phyloP scores from a whole-genome alignment of 805 yeast genomes.

The Yarrowia yakushimensis region DNA sequence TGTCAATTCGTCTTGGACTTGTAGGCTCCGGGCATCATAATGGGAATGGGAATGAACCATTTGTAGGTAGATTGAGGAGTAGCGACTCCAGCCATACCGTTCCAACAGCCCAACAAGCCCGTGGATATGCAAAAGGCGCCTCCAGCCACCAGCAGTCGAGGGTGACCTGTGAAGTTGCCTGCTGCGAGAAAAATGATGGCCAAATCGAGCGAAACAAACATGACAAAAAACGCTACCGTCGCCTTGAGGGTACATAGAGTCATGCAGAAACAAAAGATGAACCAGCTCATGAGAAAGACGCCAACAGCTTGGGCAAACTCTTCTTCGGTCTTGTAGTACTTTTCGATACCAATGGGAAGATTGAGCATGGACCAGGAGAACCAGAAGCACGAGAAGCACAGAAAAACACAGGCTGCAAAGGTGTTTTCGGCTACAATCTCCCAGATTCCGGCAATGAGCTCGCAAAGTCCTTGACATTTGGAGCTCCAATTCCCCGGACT shows the following conservation, averaged over 20 bases:
- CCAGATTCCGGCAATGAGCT: slow-evolving; percentile 61
- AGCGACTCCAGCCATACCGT: slow-evolving; percentile 59
- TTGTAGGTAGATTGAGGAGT: slow-evolving; percentile 45
- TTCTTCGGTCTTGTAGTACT: slow-evolving; percentile 40
- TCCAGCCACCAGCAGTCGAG: slow-evolving; percentile 49
- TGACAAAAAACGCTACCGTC: slow-evolving; percentile 58
- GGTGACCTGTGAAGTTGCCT: slow-evolving; percentile 47
- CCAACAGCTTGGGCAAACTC: slow-evolving; percentile 48
- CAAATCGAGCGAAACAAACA: slow-evolving; percentile 47
- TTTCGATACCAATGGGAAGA: slow-evolving; percentile 50
- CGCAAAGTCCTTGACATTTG: slow-evolving; percentile 55
- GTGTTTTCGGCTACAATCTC: slow-evolving; percentile 60
- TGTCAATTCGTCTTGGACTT: neutral
- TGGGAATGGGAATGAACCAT: slow-evolving; percentile 3
- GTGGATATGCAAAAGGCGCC: slow-evolving; percentile 58
- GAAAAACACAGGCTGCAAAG: slow-evolving; percentile 54
- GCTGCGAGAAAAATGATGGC: slow-evolving; percentile 46
- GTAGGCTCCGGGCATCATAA: slow-evolving; percentile 22
- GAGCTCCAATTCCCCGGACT: slow-evolving; percentile 54
- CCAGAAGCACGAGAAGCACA: slow-evolving; percentile 57
- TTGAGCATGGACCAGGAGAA: slow-evolving; percentile 55
- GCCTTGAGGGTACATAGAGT: slow-evolving; percentile 56
- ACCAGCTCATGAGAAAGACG: slow-evolving; percentile 59
- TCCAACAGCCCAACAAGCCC: slow-evolving; percentile 54
- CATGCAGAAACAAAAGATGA: slow-evolving; percentile 54